Evolutionary conservation across 352 stramenopile species (phyloP).

Genomic region (Nothophytophthora sp.): DNA sequence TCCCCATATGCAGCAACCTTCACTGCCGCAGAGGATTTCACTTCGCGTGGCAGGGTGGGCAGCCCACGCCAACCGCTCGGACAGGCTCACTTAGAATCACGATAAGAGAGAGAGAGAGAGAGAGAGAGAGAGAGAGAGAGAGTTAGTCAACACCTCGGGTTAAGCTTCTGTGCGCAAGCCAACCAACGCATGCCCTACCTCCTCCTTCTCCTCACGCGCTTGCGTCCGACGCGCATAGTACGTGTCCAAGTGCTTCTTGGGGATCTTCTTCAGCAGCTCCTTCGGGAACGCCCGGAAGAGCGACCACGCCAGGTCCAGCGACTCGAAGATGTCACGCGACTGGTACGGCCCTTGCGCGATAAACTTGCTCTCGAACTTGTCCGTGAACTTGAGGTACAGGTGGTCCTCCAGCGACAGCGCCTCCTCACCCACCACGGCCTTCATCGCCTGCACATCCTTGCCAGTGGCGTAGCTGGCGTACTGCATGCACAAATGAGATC

Average conservation of each 20-base stretch:
- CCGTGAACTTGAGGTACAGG: slow-evolving; percentile 99
- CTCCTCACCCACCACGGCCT: slow-evolving; percentile 99
- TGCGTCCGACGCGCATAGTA: slow-evolving; percentile 96
- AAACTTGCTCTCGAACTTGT: slow-evolving; percentile 99
- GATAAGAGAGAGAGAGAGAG: too few relatives aligned
- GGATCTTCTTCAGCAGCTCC: slow-evolving; percentile 99
- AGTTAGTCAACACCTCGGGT: too few relatives aligned
- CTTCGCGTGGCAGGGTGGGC: not conserved
- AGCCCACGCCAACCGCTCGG: slow-evolving; percentile 1
- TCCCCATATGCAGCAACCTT: slow-evolving; percentile 4
- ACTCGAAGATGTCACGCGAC: slow-evolving; percentile 98
- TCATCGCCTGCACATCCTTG: slow-evolving; percentile 99
- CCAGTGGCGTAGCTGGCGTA: slow-evolving; percentile 87
- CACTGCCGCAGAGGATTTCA: slow-evolving; percentile 3
- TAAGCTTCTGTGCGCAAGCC: too few relatives aligned
- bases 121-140: too few relatives aligned
- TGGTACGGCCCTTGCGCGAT: slow-evolving; percentile 97
- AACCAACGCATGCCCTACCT: slow-evolving; percentile 33
- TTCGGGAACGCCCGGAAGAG: slow-evolving; percentile 99
- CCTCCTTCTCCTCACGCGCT: slow-evolving; percentile 86
- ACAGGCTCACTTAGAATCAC: slow-evolving; percentile 15
- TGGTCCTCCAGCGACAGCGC: slow-evolving; percentile 99
- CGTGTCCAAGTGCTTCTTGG: slow-evolving; percentile 97
- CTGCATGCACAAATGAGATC: slow-evolving; percentile 21
- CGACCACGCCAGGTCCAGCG: slow-evolving; percentile 98